Evolutionary conservation across 805 yeast genomes (phyloP), one percentile per base, ranked within the genome.

Genomic region (Brettanomyces naardenensis): DNA sequence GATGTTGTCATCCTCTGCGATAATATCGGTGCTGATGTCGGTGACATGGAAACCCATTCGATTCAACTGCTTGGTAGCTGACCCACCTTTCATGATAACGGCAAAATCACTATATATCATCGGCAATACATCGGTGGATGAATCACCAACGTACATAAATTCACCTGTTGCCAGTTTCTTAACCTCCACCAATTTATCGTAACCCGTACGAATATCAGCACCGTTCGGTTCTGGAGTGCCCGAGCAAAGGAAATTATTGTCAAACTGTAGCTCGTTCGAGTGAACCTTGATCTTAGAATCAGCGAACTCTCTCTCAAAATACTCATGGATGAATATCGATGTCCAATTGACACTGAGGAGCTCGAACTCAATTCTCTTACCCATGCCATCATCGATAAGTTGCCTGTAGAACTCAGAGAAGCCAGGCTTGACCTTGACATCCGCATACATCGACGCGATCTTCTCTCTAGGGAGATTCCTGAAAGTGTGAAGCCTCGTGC

Each of bases 331-430:
- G 15, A 77, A 57, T 10, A 58, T 17, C 1, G 66, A 61, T 6
- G 81, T 71, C 86, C 86, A 79, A 52, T 78, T 78, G 33, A 78
- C 74, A 46, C 84, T 78, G 23, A 78, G 46, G 2, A 79, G 60
- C 7, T 38, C 37, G 31, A 56, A 48, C 9, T 10, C 19, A n/a
- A 13, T 6, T 17, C 27, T 19, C 18, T 33, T 23, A n/a, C n/a
- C n/a, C n/a, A n/a, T n/a, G n/a, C n/a, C n/a, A 11, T 13, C 11
- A 15, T 25, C 20, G 22, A 25, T 26, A 15, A 35, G 10, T 18
- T 19, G 19, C 2, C 36, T 36, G 28, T 45, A 46, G 44, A 69
- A 62, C 14, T 56, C 53, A 32, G 52, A 38, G 47, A 71, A 68
- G 0, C 73, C 75, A 0, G 54, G 55, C 19, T 64, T 61, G 7